Percentiles rank a stretch among this genome's conserved stretches.
phyloP scores from a whole-genome alignment of 2,329 filamentous ascomycete genomes.

The Zymoseptoria ardabiliae region DNA sequence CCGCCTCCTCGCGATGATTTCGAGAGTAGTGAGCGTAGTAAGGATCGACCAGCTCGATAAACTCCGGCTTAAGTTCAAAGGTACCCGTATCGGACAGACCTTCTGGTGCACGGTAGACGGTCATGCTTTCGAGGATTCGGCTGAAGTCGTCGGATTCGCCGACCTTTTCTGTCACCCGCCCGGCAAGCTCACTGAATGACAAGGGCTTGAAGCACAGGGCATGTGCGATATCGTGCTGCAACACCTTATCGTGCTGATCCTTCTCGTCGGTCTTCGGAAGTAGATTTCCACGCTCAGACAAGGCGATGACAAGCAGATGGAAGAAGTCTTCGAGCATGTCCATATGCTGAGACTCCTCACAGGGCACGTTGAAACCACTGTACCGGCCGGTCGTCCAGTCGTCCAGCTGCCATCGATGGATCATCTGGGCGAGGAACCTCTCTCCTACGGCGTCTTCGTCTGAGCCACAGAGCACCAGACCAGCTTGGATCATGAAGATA shows the following conservation, averaged over 20 bases:
- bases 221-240: slow-evolving; percentile 85
- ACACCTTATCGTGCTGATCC: slow-evolving; percentile 56
- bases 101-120: slow-evolving; percentile 82
- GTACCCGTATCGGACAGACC: slow-evolving; percentile 87
- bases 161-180: slow-evolving; percentile 79
- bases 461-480: slow-evolving; percentile 77
- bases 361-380: slow-evolving; percentile 57
- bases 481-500: slow-evolving; percentile 86
- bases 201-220: slow-evolving; percentile 93
- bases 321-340: slow-evolving; percentile 95
- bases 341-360: slow-evolving; percentile 80
- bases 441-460: slow-evolving; percentile 45
- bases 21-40: slow-evolving; percentile 95
- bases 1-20: slow-evolving; percentile 93
- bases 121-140: slow-evolving; percentile 75
- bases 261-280: slow-evolving; percentile 61
- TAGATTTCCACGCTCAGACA: slow-evolving; percentile 81
- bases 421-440: slow-evolving; percentile 73
- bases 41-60: slow-evolving; percentile 81
- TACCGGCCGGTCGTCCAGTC: slow-evolving; percentile 83
- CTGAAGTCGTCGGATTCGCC: slow-evolving; percentile 86
- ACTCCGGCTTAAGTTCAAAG: slow-evolving; percentile 83
- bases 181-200: slow-evolving; percentile 85
- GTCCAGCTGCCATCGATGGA: slow-evolving; percentile 84
- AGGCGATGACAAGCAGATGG: slow-evolving; percentile 80